Percentiles rank a stretch among this genome's conserved stretches.
These are phyloP conservation scores for Rhynchosporium secalis DNA, from an alignment of 2,329 filamentous ascomycete genomes.

Conservation along the genomic window DNA sequence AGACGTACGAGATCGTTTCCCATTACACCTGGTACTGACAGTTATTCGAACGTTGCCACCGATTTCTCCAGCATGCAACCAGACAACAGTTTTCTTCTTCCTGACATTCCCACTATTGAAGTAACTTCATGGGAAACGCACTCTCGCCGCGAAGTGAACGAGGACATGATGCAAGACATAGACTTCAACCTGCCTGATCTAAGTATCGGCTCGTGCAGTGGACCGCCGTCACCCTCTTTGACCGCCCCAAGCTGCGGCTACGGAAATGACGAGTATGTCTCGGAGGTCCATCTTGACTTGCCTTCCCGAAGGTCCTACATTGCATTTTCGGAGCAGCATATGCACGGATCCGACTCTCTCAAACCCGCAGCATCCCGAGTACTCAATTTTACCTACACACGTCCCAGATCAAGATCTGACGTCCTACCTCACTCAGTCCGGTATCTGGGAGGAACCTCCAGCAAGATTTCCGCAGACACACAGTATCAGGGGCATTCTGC, in stretches of 20 bases:
- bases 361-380: background rate
- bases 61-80: background rate
- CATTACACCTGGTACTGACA: background rate
- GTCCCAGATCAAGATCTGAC: constrained; percentile 12
- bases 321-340: constrained; percentile 8
- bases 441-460: background rate
- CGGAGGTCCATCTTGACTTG: background rate
- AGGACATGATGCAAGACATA: background rate
- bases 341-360: background rate
- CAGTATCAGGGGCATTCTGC: background rate
- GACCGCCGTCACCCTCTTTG: constrained; percentile 10
- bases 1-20: constrained; percentile 4
- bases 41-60: background rate
- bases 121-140: constrained; percentile 10
- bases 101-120: constrained; percentile 13
- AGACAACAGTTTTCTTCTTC: background rate
- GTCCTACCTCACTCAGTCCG: constrained; percentile 6
- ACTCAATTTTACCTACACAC: background rate
- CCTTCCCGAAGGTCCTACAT: background rate
- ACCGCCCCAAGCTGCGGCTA: constrained; percentile 5
- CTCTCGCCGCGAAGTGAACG: background rate
- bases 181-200: constrained; percentile 12
- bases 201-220: constrained; percentile 11
- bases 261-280: constrained; percentile 3
- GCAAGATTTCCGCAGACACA: background rate